Evolutionary conservation across 345 rosid genomes (phyloP), one percentile per base, ranked within the genome.

Genomic region (Rhizophora apiculata): DNA sequence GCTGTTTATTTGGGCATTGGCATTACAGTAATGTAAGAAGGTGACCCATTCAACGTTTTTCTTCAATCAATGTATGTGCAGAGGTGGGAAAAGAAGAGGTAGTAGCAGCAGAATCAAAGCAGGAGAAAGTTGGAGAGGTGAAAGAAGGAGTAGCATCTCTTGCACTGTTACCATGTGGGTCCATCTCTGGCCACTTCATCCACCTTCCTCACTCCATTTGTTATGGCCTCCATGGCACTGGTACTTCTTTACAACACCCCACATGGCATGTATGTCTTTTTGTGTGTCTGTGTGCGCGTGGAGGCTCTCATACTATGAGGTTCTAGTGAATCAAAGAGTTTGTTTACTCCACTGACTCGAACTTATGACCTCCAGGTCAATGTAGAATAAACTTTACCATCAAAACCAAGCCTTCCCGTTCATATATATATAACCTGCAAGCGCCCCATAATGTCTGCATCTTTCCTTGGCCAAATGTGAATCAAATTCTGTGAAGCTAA

Each of bases 121-220:
- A 34, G 1, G 82, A 78, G 60, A 62, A 68, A 62, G 78, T 19
- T 71, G 74, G 62, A 66, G 84, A 77, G 66, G 85, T 85, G 71
- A 91, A 80, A 81, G 93, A 87, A 78, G 96, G 96, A 80, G 85
- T 94, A 49, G 93, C 99, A 43, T 92, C 99, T 9, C 83, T 92
- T 77, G 97, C 92, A 49, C 75, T 95, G 49, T 69, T 92, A 59
- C 92, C 97, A 37, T 67, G 78, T 80, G 97, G 99, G 1, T 87
- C 96, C 64, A 85, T 95, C 70, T 88, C 97, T 6, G 99, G 97
- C 58, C 96, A 95, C 73, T 95, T 95, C 81, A 76, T 92, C 72
- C 89, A 88, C 9, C 88, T 88, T 78, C 97, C 96, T 59, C 72
- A n/a, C 48, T 89, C 93, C 73, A 74, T 85, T 75, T 95, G 98